Conservation (phyloP, 352 stramenopile species). For the Phytophthora rubi region DNA sequence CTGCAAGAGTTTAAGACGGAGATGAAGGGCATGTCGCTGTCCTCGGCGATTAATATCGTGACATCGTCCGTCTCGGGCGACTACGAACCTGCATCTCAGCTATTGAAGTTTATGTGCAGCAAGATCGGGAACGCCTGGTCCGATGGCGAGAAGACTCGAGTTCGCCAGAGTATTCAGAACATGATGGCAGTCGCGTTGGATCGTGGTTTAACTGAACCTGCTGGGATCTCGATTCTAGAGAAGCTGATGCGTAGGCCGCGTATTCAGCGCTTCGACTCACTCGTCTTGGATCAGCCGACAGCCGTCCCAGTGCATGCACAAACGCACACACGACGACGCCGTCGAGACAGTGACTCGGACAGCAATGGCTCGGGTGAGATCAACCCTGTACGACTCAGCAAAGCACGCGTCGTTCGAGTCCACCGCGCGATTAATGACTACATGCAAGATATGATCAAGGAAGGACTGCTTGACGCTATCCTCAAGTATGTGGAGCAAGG, state of each 20-base stretch:
- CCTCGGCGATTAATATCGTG: conserved; percentile 77
- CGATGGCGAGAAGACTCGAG: conserved; percentile 83
- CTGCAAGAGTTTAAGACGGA: conserved; percentile 82
- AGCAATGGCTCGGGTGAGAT: conserved; percentile 46
- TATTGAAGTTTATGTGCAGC: conserved; percentile 85
- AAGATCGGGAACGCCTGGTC: conserved; percentile 85
- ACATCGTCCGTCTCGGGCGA: conserved; percentile 82
- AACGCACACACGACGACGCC: conserved; percentile 52
- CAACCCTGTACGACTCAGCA: conserved; percentile 64
- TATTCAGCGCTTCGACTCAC: conserved; percentile 73
- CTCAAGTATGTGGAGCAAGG: conserved; percentile 76
- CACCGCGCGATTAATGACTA: conserved; percentile 84
- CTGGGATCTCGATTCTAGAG: conserved; percentile 73
- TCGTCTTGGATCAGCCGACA: conserved; percentile 65
- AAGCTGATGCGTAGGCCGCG: conserved; percentile 69
- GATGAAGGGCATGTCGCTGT: conserved; percentile 77
- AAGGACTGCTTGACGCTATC: conserved; percentile 76
- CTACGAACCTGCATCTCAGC: conserved; percentile 73
- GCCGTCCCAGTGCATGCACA: conserved; percentile 62
- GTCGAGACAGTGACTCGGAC: conserved; percentile 63
- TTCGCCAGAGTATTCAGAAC: conserved; percentile 88
- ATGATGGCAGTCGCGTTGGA: conserved; percentile 86
- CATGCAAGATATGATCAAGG: conserved; percentile 87
- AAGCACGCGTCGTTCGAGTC: conserved; percentile 67
- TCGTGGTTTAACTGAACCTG: conserved; percentile 72